Evolutionary conservation across 768 basidiomycete species (phyloP).

Genomic region (Psilocybe cubensis): DNA sequence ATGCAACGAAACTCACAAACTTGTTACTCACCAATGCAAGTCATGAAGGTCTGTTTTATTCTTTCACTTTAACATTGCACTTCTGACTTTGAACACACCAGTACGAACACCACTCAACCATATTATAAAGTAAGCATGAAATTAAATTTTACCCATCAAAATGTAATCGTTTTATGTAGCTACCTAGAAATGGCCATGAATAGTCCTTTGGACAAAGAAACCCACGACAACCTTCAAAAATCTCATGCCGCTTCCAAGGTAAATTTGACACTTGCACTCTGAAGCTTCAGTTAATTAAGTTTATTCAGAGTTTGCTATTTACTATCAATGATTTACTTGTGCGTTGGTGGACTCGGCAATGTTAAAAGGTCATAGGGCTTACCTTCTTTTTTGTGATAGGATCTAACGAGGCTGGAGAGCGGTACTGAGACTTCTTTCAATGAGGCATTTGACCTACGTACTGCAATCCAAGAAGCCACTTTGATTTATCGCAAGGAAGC

Average conservation of each 20-base stretch:
- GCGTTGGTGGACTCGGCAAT: slow-evolving; percentile 10
- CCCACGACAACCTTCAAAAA: slow-evolving; percentile 70
- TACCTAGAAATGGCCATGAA: slow-evolving; percentile 84
- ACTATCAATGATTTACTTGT: slow-evolving; percentile 84
- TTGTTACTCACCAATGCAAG: slow-evolving; percentile 79
- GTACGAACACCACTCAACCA: slow-evolving; percentile 81
- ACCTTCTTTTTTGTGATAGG: slow-evolving; percentile 35
- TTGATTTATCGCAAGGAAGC: slow-evolving; percentile 71
- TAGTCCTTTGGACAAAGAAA: slow-evolving; percentile 72
- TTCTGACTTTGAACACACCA: slow-evolving; percentile 21
- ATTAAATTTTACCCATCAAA: not conserved
- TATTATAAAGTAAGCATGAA: slow-evolving; percentile 69
- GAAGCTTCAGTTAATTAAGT: not conserved
- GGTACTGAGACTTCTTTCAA: slow-evolving; percentile 77
- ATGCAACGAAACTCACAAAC: slow-evolving; percentile 74
- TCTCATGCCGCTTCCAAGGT: slow-evolving; percentile 81
- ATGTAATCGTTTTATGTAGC: slow-evolving; percentile 30
- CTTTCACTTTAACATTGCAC: not conserved
- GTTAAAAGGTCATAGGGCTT: no score
- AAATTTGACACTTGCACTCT: not conserved
- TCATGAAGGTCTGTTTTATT: slow-evolving; percentile 62
- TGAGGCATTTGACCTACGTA: slow-evolving; percentile 73
- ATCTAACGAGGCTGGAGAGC: slow-evolving; percentile 76
- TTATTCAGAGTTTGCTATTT: slow-evolving; percentile 64
- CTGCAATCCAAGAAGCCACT: slow-evolving; percentile 64